phyloP scores from a whole-genome alignment of 192 early-diverging fungal genomes.

The Coemansia sp. region DNA sequence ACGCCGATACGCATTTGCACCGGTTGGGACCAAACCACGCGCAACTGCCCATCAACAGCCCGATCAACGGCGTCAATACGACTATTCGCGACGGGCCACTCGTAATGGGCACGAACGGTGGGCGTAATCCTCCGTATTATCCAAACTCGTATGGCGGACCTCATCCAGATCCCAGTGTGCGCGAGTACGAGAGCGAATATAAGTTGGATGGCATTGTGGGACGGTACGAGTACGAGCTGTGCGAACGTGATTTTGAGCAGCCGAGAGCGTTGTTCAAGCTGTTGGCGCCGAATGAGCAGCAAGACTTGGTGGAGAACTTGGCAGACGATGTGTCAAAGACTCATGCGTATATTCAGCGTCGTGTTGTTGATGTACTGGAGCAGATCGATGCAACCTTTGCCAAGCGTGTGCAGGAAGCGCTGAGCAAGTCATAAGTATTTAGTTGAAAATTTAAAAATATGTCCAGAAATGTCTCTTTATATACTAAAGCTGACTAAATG shows the following conservation, averaged over 20 bases:
- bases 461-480: too few species aligned
- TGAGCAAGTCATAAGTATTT: too few species aligned
- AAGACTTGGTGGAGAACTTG: slow-evolving; percentile 62
- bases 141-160: slow-evolving; percentile 63
- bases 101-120: slow-evolving; percentile 57
- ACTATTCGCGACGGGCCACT: slow-evolving; percentile 70
- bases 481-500: too few species aligned
- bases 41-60: slow-evolving; percentile 69
- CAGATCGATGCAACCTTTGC: neutral
- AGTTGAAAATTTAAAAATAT: too few species aligned
- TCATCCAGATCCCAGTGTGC: slow-evolving; percentile 21
- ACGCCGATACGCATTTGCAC: slow-evolving; percentile 70
- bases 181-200: slow-evolving; percentile 32
- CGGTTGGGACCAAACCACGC: slow-evolving; percentile 70
- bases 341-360: slow-evolving; percentile 57
- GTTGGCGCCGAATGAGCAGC: slow-evolving; percentile 27
- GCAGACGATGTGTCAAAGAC: slow-evolving; percentile 56
- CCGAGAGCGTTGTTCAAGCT: slow-evolving; percentile 58
- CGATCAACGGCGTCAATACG: slow-evolving; percentile 52
- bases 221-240: slow-evolving; percentile 53
- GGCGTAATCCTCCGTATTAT: slow-evolving; percentile 63
- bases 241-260: slow-evolving; percentile 66
- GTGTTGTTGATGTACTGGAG: neutral
- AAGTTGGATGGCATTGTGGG: slow-evolving; percentile 53
- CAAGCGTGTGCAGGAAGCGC: too few species aligned